Evolutionary conservation across 2,329 filamentous ascomycete genomes (phyloP), one percentile per base, ranked within the genome.

Genomic region (Bisporella sp.): DNA sequence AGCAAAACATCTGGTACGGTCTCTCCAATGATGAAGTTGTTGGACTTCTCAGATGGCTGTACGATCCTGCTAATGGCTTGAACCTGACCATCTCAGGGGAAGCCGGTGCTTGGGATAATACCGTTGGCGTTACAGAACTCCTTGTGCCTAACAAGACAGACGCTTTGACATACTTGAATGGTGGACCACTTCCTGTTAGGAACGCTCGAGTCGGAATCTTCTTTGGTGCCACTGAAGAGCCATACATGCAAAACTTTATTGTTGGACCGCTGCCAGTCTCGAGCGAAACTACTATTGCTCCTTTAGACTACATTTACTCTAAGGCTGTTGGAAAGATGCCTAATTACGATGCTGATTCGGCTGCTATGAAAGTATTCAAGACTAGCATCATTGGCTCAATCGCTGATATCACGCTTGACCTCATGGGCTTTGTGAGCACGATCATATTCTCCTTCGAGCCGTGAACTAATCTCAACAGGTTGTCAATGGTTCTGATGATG

Each of bases 321-420:
- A 62, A 67, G 50, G 69, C 64, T 5, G 59, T 59, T 6, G 68
- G 70, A 33, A 66, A 65, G 46, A 64, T 71, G 37, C 68, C 66
- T 9, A 73, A 71, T 51, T 64, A 73, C 1, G 67, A 78, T 57
- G 71, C 70, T 43, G 75, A 78, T 61, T 64, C 66, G n/a, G 48
- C 51, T 1, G 49, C 49, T n/a, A 53, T 66, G 5, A 62, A 65
- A 33, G 49, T 64, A 4, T 72, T 66, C 66, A 56, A 72, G n/a
- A 58, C 63, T 29, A 63, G 64, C 9, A 62, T 73, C 37, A 65
- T 54, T n/a, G 55, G 54, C 32, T 60, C 61, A 45, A 65, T 71
- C 33, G 61, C 62, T 5, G 70, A 73, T 49, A 70, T 73, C 50
- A 75, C 73, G 3, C 54, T 69, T 32, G 72, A 74, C 44, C 64